Evolutionary conservation across 2,329 filamentous ascomycete genomes (phyloP), one percentile per base, ranked within the genome.

Genomic region (Intubia oerlemansii): DNA sequence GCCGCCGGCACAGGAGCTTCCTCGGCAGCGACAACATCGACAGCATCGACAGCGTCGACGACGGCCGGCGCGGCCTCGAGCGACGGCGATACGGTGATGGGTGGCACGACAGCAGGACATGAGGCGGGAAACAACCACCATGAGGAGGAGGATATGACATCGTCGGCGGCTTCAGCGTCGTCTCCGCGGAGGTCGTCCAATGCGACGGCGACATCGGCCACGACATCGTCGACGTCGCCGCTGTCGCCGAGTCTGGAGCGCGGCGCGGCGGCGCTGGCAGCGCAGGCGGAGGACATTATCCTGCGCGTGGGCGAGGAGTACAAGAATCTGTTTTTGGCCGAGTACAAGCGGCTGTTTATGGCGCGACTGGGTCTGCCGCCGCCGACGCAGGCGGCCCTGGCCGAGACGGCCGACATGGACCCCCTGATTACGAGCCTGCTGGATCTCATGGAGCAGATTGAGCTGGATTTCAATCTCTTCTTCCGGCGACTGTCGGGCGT

Each of bases 391-490:
- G 11, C 22, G 16, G 24, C 26, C 4, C 27, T 29, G 71, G 68
- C 42, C 63, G 56, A 0, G 60, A 64, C 40, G 69, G 73, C 36
- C 66, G 85, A 93, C 46, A 91, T 93, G 41, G 64, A 90, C 14
- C 53, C 62, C 1, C 51, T 95, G 3, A 88, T 85, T 45, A 82
- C 75, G n/a, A 69, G 80, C 31, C 51, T 80, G 9, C 60, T 98
- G 1, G 81, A 93, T 45, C 71, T 67, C 0, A 59, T 98, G 50
- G 77, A 92, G 46, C 64, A 65, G 1, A 54, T 84, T 12, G 78
- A 90, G 44, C 54, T 98, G 3, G 88, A 98, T 47, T 98, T 93
- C 50, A 80, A 91, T 44, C 78, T 90, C 42, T 88, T 90, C 46
- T 95, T 95, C 61, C 66, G 90, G 22, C 66, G 74, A 7, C 57